Base-by-base conservation (phyloP, 139 green algal genomes). In the Auxenochlorella pyrenoidosa region DNA sequence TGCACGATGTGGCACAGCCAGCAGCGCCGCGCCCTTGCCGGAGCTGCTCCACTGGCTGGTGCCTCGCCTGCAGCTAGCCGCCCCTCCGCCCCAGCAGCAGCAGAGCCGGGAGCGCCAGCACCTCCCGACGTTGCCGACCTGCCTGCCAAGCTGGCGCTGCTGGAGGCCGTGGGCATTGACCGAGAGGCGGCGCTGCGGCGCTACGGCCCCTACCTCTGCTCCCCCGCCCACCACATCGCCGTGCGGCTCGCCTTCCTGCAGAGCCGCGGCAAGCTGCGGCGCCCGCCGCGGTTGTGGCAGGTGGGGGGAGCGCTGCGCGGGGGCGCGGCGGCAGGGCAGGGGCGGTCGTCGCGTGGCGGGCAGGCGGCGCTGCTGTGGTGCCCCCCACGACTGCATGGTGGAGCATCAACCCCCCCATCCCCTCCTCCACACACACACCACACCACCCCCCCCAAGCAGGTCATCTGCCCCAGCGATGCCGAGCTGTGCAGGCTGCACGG, bases 71-170 rank as follows among this genome's bases (percentile, higher is more conserved):
- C 54, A 63, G 54, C 54, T 21, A 34, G 73, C n/a, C 32, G 36
- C 12, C 24, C 22, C 34, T 15, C n/a, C 71, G 28, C 12, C 10
- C n/a, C 71, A 44, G 38, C 73, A 79, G 73, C 38, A 59, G 40
- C 73, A 79, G 73, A 6, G 51, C 10, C 40, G 8, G 38, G 5
- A 38, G 22, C 41, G 16, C 12, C 73, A 60, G 73, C 38, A 21
- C 16, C 18, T 30, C 22, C 75, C 5, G 75, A 66, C n/a, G 26
- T 82, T 24, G 30, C 28, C 22, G 75, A 82, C 44, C 44, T 82
- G 24, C 40, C 26, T 41, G 75, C 75, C 75, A 82, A 82, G 75
- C 75, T 82, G 75, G 75, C 28, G 44, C 44, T 82, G 75, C 75
- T 82, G 44, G 44, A 82, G 44, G 26, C 24, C 4, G 43, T 10